Percentiles rank a stretch among this genome's conserved stretches.
These are phyloP conservation scores for Boletus pseudopeckii DNA, from an alignment of 768 basidiomycete genomes.

Conservation along the genomic window DNA sequence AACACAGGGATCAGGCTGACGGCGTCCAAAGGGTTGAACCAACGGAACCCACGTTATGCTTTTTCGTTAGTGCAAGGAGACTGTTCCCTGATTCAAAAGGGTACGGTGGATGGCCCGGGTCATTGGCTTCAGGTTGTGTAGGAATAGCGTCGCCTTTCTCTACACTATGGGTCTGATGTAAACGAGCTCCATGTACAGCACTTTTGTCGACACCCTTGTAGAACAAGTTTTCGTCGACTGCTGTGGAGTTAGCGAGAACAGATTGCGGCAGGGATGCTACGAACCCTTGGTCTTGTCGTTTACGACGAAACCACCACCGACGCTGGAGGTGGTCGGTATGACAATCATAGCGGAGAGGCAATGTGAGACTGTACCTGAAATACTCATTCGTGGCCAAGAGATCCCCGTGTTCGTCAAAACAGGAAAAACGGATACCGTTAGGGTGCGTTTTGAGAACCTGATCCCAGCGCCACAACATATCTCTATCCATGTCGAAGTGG, in stretches of 20 bases:
- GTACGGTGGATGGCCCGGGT: constrained; percentile 68
- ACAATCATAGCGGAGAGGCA: background rate
- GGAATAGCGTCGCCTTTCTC: constrained; percentile 24
- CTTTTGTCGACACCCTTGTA: constrained; percentile 89
- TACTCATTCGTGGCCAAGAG: constrained; percentile 94
- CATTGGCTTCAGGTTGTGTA: constrained; percentile 11
- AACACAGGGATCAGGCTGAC: constrained; percentile 11
- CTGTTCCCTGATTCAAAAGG: constrained; percentile 77
- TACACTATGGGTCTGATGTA: constrained; percentile 58
- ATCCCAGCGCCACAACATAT: constrained; percentile 93
- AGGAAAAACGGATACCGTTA: constrained; percentile 92
- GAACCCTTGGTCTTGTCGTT: constrained; percentile 89
- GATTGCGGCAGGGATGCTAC: background rate
- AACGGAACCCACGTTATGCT: constrained; percentile 66
- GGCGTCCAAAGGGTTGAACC: background rate
- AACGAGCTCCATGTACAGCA: constrained; percentile 73
- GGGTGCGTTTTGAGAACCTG: constrained; percentile 86
- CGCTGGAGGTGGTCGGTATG: constrained; percentile 37
- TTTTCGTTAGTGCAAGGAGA: constrained; percentile 69
- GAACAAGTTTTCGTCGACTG: constrained; percentile 90
- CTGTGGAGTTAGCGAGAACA: constrained; percentile 1
- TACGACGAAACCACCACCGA: constrained; percentile 93
- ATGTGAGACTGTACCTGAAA: constrained; percentile 50
- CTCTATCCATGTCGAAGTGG: constrained; percentile 80
- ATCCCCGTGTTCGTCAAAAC: constrained; percentile 76